A percentile compares a stretch with the other conserved stretches of the same genome.
Evolutionary conservation across 805 yeast species (phyloP).

Genomic region (Candida orba): DNA sequence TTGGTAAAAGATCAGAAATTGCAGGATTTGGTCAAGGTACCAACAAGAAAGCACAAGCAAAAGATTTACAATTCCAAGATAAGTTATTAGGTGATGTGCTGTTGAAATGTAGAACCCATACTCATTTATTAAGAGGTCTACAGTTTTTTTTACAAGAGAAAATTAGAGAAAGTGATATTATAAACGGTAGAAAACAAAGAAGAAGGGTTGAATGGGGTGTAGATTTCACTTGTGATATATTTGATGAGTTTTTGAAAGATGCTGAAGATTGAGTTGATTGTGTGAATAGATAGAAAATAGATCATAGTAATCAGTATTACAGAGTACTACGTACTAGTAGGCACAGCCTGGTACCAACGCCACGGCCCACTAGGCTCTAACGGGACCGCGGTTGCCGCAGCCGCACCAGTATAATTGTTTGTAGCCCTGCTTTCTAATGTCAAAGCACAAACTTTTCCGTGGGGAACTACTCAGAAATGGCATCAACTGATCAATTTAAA

Average conservation of each 20-base stretch:
- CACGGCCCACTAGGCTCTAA: too few species aligned
- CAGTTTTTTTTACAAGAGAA: conserved; percentile 49
- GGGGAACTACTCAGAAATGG: neutral
- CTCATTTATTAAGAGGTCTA: conserved; percentile 55
- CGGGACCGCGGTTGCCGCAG: too few species aligned
- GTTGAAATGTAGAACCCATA: conserved; percentile 50
- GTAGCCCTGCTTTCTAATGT: neutral
- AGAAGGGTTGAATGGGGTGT: conserved; percentile 64
- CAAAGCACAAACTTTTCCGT: neutral
- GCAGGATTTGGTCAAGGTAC: conserved; percentile 22
- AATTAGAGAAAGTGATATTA: conserved; percentile 38
- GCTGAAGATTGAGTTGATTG: neutral
- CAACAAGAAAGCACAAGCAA: conserved; percentile 29
- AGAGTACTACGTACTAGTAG: too few species aligned
- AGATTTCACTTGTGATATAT: conserved; percentile 44
- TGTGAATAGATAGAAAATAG: neutral
- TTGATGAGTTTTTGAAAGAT: conserved; percentile 35
- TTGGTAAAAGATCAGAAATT: conserved; percentile 56
- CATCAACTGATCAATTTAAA: neutral
- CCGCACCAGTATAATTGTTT: neutral
- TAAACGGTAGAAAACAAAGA: conserved; percentile 47
- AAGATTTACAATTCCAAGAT: conserved; percentile 36
- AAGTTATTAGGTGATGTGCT: conserved; percentile 40
- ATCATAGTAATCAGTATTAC: too few species aligned
- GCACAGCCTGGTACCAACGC: too few species aligned